Evolutionary conservation across 2,329 filamentous ascomycete species (phyloP), one percentile per base, ranked within the genome.

Genomic region (Hypoxylon sp.): DNA sequence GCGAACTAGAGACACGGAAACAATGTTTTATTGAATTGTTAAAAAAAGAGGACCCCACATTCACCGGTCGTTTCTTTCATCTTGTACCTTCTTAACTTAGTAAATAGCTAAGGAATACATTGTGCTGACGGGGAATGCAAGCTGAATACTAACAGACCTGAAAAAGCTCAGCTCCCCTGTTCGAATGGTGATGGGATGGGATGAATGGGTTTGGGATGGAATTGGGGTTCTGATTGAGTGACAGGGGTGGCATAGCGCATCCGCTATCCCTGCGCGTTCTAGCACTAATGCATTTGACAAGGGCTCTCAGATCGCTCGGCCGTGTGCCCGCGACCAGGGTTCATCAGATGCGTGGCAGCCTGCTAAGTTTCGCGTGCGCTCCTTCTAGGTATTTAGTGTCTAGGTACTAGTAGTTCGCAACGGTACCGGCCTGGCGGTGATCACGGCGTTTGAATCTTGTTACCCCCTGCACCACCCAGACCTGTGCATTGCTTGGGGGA

Each of bases 251-350:
- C 9, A 41, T 57, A 63, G 50, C 46, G 67, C 53, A 66, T 69
- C 64, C 62, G 67, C 60, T 60, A 61, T 45, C 48, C 73, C 71
- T 71, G 71, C 65, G 67, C 64, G 65, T 71, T 63, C 66, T 71
- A 61, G 65, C 64, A 50, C 58, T 61, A 71, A 71, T 74, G 71
- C 71, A 74, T 69, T 46, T 67, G 61, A 72, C 73, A 75, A 60
- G 73, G 72, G 64, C 64, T 51, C 36, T 67, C 67, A 72, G 43
- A 41, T 69, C 67, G 67, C 59, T 71, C 64, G 70, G 69, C 72
- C 69, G 69, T 63, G 48, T 70, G 72, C 60, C 73, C 68, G 67
- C 69, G 69, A 72, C 65, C 55, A 46, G 67, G 59, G 41, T 51
- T 65, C 67, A 48, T 63, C 69, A 70, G 68, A 59, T 69, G 63